These are phyloP conservation scores for Yamadazyma atmosphaerica DNA, from an alignment of 1,139 yeast species.

Conservation along the genomic window DNA sequence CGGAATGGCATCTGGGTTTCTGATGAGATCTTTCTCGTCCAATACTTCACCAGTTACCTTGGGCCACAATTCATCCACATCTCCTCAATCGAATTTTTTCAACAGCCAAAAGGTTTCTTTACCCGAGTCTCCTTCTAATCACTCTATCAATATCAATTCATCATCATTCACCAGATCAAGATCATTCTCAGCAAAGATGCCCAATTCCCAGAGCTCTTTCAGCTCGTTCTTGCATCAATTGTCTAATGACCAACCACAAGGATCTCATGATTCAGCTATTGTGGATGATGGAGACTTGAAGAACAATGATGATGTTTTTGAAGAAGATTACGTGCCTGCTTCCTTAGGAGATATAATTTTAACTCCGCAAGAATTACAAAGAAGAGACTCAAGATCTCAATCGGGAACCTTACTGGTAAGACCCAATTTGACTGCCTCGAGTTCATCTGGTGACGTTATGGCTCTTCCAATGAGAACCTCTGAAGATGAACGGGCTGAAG, in stretches of 20 bases:
- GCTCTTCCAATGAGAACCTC: not conserved
- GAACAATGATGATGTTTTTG: conserved; percentile 48
- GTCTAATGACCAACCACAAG: not conserved
- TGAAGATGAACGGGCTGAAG: conserved; percentile 1
- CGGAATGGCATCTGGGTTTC: conserved; percentile 1
- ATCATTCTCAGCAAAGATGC: conserved; percentile 7
- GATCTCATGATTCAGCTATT: conserved; percentile 13
- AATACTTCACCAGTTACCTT: conserved; percentile 17
- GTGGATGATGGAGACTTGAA: conserved; percentile 18
- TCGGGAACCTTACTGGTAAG: conserved; percentile 45
- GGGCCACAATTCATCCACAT: conserved; percentile 11
- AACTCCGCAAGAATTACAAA: conserved; percentile 72
- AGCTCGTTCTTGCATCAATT: conserved; percentile 13
- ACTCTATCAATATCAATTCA: conserved; percentile 2
- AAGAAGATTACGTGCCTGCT: conserved; percentile 78
- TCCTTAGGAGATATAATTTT: conserved; percentile 65
- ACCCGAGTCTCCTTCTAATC: conserved; percentile 13
- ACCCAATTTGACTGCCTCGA: conserved; percentile 24
- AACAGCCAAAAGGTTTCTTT: conserved; percentile 5
- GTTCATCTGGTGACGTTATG: conserved; percentile 4
- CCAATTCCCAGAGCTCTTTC: conserved; percentile 10
- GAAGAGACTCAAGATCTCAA: conserved; percentile 64
- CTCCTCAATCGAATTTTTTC: conserved; percentile 16
- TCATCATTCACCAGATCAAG: conserved; percentile 5
- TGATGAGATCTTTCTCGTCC: conserved; percentile 13